phyloP scores from a whole-genome alignment of 345 rosid species.

The Stellera chamaejasme region DNA sequence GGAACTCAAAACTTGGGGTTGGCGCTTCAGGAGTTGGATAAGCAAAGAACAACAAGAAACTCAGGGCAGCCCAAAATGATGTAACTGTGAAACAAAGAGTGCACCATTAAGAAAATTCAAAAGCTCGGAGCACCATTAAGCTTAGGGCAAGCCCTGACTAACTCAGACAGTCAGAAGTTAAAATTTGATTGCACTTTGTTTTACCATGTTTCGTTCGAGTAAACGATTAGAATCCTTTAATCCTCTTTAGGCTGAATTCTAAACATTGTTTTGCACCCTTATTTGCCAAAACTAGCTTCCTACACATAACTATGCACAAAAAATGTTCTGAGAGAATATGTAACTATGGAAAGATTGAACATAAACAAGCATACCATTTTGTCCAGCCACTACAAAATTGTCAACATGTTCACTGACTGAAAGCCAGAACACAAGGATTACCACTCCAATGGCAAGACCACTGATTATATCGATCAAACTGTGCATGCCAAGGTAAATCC shows the following conservation, averaged over 20 bases:
- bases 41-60: conserved; percentile 90
- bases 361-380: conserved; percentile 47
- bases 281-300: conserved; percentile 3
- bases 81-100: conserved; percentile 48
- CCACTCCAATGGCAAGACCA: conserved; percentile 68
- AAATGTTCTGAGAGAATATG: not conserved
- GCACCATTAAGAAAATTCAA: not conserved
- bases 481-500: conserved; percentile 99
- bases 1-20: conserved; percentile 94
- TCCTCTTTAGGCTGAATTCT: not conserved
- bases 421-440: conserved; percentile 71
- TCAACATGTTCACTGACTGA: conserved; percentile 48
- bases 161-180: too few relatives aligned
- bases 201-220: too few relatives aligned
- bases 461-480: conserved; percentile 69
- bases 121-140: too few relatives aligned
- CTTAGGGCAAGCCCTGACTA: too few relatives aligned
- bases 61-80: conserved; percentile 76
- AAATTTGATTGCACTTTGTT: too few relatives aligned
- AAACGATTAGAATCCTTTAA: not conserved
- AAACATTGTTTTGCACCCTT: not conserved
- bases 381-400: conserved; percentile 58
- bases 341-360: too few relatives aligned
- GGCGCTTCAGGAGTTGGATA: conserved; percentile 92
- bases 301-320: conserved; percentile 11